These are phyloP conservation scores for Macadamia integrifolia DNA, from an alignment of 164 flowering plant species.

Conservation along the genomic window DNA sequence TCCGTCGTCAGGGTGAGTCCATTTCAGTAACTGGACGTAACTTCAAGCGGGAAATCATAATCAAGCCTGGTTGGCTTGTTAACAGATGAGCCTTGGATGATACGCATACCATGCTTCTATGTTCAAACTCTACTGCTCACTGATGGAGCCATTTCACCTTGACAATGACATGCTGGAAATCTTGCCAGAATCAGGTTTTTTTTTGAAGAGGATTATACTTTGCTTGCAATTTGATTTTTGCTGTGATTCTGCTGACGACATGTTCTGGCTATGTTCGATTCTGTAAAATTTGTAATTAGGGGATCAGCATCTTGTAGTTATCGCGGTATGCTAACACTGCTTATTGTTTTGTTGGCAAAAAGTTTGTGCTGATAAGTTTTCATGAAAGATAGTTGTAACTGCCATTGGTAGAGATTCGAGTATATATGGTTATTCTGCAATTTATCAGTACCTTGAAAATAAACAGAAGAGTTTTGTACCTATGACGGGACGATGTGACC, in stretches of 20 bases:
- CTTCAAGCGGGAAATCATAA: constrained; percentile 51
- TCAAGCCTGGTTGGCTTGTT: constrained; percentile 88
- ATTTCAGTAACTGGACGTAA: constrained; percentile 74
- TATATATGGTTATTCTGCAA: background rate
- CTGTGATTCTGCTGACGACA: background rate
- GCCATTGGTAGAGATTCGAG: too few species aligned
- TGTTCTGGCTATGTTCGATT: background rate
- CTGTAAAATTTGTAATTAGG: too few species aligned
- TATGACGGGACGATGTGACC: background rate
- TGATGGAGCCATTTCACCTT: background rate
- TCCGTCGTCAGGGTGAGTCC: constrained; percentile 85
- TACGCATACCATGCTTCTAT: background rate
- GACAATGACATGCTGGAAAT: background rate
- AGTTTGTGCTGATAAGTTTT: too few species aligned
- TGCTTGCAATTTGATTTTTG: background rate
- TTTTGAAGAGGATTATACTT: background rate
- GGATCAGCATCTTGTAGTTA: background rate
- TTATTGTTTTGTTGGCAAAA: too few species aligned
- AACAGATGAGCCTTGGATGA: constrained; percentile 8
- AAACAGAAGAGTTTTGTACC: background rate
- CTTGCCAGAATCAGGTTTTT: background rate
- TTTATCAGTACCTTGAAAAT: background rate
- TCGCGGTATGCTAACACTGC: too few species aligned
- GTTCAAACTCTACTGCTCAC: background rate
- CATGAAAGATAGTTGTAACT: background rate